phyloP scores from a whole-genome alignment of 345 rosid genomes.

The Hibiscus syriacus region DNA sequence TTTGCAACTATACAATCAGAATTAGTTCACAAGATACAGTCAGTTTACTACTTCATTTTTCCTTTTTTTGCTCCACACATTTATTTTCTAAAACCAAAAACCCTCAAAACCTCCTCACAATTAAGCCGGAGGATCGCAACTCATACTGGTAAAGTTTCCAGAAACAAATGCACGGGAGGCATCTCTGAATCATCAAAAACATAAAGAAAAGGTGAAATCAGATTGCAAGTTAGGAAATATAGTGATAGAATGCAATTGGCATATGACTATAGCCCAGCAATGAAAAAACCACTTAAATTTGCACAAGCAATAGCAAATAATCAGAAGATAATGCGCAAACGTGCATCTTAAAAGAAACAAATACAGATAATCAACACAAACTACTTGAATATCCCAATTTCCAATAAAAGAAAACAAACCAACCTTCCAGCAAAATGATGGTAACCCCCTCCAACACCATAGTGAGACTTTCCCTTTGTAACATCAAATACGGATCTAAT shows the following conservation, averaged over 20 bases:
- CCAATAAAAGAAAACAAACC: conserved; percentile 7
- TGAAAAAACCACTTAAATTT: too few relatives aligned
- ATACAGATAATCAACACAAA: not conserved
- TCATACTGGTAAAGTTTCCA: conserved; percentile 88
- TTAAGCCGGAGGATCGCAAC: not conserved
- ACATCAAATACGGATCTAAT: conserved; percentile 93
- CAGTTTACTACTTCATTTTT: not conserved
- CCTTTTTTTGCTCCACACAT: not conserved
- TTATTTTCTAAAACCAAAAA: not conserved
- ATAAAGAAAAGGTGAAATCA: conserved; percentile 16
- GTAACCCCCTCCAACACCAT: conserved; percentile 85
- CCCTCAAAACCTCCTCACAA: not conserved
- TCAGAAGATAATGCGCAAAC: not conserved
- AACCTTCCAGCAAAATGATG: conserved; percentile 94
- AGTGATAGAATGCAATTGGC: conserved; percentile 3
- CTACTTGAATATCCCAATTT: not conserved
- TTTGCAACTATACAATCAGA: not conserved
- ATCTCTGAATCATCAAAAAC: conserved; percentile 43
- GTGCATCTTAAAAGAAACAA: not conserved
- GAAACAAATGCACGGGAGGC: conserved; percentile 95
- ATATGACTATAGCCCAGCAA: not conserved
- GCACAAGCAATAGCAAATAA: not conserved
- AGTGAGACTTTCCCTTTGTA: conserved; percentile 85
- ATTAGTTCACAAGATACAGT: not conserved
- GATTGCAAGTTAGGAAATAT: not conserved